Evolutionary conservation across 1,284 basidiomycete genomes (phyloP).

Genomic region (Pseudozyma pruni): DNA sequence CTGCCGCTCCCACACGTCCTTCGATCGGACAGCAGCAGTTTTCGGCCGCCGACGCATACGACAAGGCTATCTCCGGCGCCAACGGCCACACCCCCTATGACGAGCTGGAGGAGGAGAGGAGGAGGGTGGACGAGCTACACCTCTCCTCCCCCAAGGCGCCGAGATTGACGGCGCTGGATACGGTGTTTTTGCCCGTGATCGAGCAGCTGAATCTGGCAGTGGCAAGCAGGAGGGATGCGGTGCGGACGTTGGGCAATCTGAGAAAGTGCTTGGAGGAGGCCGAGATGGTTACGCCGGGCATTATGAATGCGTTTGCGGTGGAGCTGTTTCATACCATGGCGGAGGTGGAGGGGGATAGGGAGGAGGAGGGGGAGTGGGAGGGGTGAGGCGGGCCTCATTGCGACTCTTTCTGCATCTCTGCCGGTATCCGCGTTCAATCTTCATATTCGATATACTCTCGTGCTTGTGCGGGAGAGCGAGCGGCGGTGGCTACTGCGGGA

Average conservation of each 20-base stretch:
- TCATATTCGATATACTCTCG: no score
- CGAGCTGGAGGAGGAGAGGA: slow-evolving; percentile 42
- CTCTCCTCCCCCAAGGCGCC: slow-evolving; percentile 9
- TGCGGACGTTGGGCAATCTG: slow-evolving; percentile 49
- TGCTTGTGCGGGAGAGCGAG: no score
- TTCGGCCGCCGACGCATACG: slow-evolving; percentile 47
- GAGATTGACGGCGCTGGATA: slow-evolving; percentile 53
- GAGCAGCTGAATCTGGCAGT: slow-evolving; percentile 61
- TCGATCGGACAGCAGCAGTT: slow-evolving; percentile 36
- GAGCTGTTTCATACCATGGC: slow-evolving; percentile 63
- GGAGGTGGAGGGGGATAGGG: slow-evolving; percentile 47
- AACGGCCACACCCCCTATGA: slow-evolving; percentile 16
- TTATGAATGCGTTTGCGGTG: slow-evolving; percentile 63
- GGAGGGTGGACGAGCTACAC: slow-evolving; percentile 48
- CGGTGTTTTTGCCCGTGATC: slow-evolving; percentile 60
- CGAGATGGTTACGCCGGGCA: slow-evolving; percentile 59
- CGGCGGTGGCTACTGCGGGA: no score
- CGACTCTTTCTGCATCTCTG: no score
- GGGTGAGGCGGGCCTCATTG: background rate
- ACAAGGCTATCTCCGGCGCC: slow-evolving; percentile 37
- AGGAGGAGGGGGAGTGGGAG: slow-evolving; percentile 51
- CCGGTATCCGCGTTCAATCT: no score
- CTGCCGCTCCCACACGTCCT: slow-evolving; percentile 21
- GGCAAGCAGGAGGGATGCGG: slow-evolving; percentile 49
- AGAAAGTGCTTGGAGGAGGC: slow-evolving; percentile 50